Conservation (phyloP, 2,329 filamentous ascomycete genomes). For the Nemania sp. region DNA sequence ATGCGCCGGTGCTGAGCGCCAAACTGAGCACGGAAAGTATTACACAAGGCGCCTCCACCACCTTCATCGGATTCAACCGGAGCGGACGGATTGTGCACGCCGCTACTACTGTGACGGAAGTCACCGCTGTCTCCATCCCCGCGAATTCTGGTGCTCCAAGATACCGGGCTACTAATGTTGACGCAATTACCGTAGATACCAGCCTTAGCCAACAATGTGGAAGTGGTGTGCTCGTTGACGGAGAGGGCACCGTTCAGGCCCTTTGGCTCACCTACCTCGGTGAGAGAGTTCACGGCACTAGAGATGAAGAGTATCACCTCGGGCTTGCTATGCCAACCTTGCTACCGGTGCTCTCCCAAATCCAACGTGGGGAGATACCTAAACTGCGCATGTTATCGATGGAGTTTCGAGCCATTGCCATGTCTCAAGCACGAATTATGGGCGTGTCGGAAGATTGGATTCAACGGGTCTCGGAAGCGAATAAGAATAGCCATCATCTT, state of each 20-base stretch:
- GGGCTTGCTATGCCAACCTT: constrained; percentile 88
- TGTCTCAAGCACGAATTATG: constrained; percentile 97
- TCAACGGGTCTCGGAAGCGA: constrained; percentile 81
- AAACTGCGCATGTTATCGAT: constrained; percentile 89
- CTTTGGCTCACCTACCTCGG: constrained; percentile 97
- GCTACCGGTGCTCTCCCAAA: constrained; percentile 83
- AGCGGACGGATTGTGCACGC: constrained; percentile 92
- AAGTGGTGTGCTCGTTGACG: constrained; percentile 86
- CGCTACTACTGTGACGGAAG: constrained; percentile 93
- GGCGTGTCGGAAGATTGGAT: constrained; percentile 97
- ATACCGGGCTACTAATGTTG: constrained; percentile 93
- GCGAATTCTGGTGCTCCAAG: constrained; percentile 89
- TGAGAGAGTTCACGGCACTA: constrained; percentile 78
- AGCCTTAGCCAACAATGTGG: constrained; percentile 89
- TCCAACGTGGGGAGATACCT: constrained; percentile 78
- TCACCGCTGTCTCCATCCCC: constrained; percentile 94
- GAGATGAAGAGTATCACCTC: constrained; percentile 96
- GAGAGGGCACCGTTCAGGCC: constrained; percentile 91
- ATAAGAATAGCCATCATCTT: constrained; percentile 90
- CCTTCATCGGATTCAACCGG: constrained; percentile 98
- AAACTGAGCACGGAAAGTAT: constrained; percentile 80
- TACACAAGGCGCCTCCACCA: constrained; percentile 90
- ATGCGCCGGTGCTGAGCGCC: constrained; percentile 89
- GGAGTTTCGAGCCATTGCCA: constrained; percentile 92
- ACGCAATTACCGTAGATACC: constrained; percentile 96